These are phyloP conservation scores for Colletotrichum karsti DNA, from an alignment of 2,329 filamentous ascomycete species.

Conservation along the genomic window DNA sequence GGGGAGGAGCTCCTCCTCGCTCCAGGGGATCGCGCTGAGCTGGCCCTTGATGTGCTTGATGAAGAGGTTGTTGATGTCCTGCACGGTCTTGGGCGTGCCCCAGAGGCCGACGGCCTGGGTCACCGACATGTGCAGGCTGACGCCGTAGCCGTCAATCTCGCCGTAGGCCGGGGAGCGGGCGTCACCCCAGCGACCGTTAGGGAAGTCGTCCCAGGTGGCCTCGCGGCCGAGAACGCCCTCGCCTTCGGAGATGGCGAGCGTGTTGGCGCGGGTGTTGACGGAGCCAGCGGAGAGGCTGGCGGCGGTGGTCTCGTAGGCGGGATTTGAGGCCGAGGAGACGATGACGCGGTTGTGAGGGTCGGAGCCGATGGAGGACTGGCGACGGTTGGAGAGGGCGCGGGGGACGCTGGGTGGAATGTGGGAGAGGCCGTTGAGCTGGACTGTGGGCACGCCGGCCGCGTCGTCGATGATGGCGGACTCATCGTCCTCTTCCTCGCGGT, in stretches of 20 bases:
- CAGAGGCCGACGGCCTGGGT: constrained; percentile 84
- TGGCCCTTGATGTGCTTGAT: constrained; percentile 82
- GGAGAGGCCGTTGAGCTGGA: constrained; percentile 59
- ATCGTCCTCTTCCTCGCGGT: constrained; percentile 60
- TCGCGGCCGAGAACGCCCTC: constrained; percentile 89
- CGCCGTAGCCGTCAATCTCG: constrained; percentile 97
- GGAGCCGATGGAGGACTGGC: constrained; percentile 82
- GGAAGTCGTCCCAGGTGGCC: constrained; percentile 98
- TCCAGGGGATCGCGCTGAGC: constrained; percentile 88
- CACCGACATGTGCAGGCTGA: constrained; percentile 92
- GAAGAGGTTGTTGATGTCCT: constrained; percentile 85
- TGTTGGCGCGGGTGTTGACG: constrained; percentile 83
- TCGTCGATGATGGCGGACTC: constrained; percentile 61
- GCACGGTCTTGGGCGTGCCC: constrained; percentile 75
- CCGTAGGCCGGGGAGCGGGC: constrained; percentile 92
- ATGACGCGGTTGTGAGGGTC: constrained; percentile 90
- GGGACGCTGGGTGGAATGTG: constrained; percentile 39
- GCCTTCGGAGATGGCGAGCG: constrained; percentile 92
- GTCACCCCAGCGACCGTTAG: constrained; percentile 95
- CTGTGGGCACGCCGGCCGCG: constrained; percentile 47
- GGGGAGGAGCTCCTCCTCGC: constrained; percentile 84
- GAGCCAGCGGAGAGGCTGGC: constrained; percentile 74
- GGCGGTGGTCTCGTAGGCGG: constrained; percentile 77
- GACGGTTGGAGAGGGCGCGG: constrained; percentile 56
- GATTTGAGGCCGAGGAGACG: constrained; percentile 70